phyloP scores from a whole-genome alignment of 345 rosid genomes.

The Moricandia moricandioides region DNA sequence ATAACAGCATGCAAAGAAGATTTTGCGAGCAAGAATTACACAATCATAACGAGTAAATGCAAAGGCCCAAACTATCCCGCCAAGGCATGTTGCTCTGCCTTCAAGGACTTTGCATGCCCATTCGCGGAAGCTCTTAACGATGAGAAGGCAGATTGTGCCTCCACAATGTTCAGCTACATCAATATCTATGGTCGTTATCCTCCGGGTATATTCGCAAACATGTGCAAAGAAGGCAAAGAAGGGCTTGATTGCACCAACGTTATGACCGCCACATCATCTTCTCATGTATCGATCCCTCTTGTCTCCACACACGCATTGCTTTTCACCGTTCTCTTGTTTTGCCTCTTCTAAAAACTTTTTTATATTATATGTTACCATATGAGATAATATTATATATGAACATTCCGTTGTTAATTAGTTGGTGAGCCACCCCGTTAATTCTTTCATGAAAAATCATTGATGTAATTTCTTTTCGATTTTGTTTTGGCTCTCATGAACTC shows the following conservation, averaged over 20 bases:
- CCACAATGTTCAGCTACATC: constrained; percentile 84
- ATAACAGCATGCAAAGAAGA: constrained; percentile 53
- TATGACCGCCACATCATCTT: neutral
- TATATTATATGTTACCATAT: neutral
- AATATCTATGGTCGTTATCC: constrained; percentile 75
- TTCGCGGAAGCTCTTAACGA: constrained; percentile 50
- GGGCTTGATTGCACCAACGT: constrained; percentile 56
- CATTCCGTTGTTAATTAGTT: neutral
- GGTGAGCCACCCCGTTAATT: neutral
- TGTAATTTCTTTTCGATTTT: neutral
- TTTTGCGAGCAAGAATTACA: constrained; percentile 62
- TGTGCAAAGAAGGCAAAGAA: constrained; percentile 53
- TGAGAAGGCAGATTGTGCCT: constrained; percentile 51
- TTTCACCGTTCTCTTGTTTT: neutral
- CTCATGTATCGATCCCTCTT: constrained; percentile 29
- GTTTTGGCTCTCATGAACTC: neutral
- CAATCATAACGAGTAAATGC: constrained; percentile 60
- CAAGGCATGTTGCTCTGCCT: constrained; percentile 49
- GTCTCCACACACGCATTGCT: constrained; percentile 5
- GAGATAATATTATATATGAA: neutral
- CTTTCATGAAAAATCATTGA: neutral
- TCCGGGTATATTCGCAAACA: constrained; percentile 72
- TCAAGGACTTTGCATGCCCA: constrained; percentile 67
- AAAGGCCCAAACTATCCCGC: constrained; percentile 71
- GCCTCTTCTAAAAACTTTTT: neutral